Base-by-base conservation (phyloP, 768 basidiomycete species). In the Russula emetica region DNA sequence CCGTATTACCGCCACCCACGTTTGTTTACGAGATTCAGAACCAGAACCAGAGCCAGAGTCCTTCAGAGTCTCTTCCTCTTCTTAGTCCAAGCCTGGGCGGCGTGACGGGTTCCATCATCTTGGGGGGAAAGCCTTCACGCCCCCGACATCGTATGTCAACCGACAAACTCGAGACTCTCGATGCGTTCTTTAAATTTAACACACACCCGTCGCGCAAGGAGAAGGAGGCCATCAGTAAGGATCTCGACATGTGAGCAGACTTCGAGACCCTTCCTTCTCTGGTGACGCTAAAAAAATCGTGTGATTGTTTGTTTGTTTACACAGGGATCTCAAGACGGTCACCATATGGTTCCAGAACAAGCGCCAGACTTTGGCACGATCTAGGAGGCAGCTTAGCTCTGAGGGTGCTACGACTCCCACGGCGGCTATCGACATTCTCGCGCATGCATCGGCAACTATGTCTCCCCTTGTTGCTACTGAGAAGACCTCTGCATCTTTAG, bases 321-420 rank as follows among this genome's bases (percentile, higher is more conserved):
- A 20, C n/a, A 80, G 79, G 72, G 76, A 79, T 42, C 70, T 78
- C 70, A 81, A 79, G 72, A 75, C 78, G 13, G 67, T 80, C 64
- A 80, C 87, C n/a, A 85, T 90, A 45, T 91, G 88, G 88, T 90
- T 90, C 72, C 88, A 91, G 74, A 91, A 91, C 72, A 88, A 85
- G 74, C 85, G 88, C 18, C 87, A 90, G 70, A 85, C 74, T 40
- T 61, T 52, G 32, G 55, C 63, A 6, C 63, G 63, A 22, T 61
- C 76, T 54, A 79, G 78, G 62, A 76, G 74, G 70, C 71, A 69
- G 53, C 54, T 36, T 28, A 56, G 47, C 61, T 64, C 64, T 70
- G 63, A 45, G 22, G 58, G 34, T 54, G 44, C 24, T 34, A 10
- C 24, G 30, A 26, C 40, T 14, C 16, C 45, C 8, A 55, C 63